These are phyloP conservation scores for Apophysomyces sp. DNA, from an alignment of 371 early-diverging fungal genomes.

Conservation along the genomic window DNA sequence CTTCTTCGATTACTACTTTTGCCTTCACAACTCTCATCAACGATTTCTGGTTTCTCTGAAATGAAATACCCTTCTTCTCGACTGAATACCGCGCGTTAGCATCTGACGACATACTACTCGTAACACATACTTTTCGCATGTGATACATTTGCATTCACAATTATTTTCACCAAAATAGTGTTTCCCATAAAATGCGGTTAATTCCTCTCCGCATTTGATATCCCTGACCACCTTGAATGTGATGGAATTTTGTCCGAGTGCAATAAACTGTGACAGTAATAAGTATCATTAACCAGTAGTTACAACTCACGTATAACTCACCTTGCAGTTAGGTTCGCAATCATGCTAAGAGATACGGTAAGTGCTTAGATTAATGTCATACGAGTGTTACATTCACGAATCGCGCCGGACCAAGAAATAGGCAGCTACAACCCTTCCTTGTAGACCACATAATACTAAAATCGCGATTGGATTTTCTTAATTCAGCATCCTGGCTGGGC, in stretches of 20 bases:
- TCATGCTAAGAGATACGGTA: conserved; percentile 68
- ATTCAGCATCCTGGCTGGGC: conserved; percentile 65
- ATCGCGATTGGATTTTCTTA: conserved; percentile 70
- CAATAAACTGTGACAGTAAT: conserved; percentile 53
- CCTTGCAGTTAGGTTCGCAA: conserved; percentile 84
- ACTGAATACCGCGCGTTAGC: conserved; percentile 10
- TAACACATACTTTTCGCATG: conserved; percentile 70
- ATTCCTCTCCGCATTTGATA: conserved; percentile 84
- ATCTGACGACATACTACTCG: background rate
- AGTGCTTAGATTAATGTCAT: background rate
- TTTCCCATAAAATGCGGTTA: conserved; percentile 83
- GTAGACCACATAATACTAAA: conserved; percentile 89
- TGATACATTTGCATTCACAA: conserved; percentile 86
- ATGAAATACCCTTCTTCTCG: conserved; percentile 11
- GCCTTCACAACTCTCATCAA: conserved; percentile 6
- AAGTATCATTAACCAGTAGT: background rate
- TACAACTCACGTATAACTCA: conserved; percentile 13
- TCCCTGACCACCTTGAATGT: conserved; percentile 77
- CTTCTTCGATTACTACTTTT: conserved; percentile 25
- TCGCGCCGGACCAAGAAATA: conserved; percentile 94
- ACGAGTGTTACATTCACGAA: conserved; percentile 74
- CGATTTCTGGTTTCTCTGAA: conserved; percentile 9
- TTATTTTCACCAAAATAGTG: conserved; percentile 90
- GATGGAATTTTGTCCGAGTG: conserved; percentile 61
- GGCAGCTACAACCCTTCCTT: conserved; percentile 66